A percentile compares a stretch with the other conserved stretches of the same genome.
Evolutionary conservation across 228 moss, liverwort and hornwort species (phyloP).

Genomic region (Sphagnum fallax): DNA sequence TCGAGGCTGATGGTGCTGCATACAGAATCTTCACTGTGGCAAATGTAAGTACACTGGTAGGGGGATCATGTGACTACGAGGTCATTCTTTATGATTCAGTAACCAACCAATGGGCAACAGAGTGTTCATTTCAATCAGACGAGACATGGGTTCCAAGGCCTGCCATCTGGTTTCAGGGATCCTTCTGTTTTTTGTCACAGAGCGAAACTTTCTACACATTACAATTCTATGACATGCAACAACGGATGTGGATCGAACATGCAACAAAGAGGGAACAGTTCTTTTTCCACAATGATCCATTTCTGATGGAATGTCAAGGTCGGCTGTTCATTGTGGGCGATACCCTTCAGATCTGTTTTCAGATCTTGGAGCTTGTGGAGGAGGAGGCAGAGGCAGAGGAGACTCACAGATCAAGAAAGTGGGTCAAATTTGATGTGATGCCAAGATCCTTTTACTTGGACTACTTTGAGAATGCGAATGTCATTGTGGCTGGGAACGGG

Average conservation of each 20-base stretch:
- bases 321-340: conserved; percentile 25
- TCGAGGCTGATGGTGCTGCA: neutral
- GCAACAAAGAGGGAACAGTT: conserved; percentile 6
- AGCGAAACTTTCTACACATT: conserved; percentile 21
- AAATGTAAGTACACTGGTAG: conserved; percentile 4
- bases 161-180: conserved; percentile 26
- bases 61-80: conserved; percentile 10
- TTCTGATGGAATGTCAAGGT: conserved; percentile 21
- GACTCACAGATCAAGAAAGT: neutral
- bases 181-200: conserved; percentile 28
- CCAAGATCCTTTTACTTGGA: neutral
- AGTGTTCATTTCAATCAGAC: conserved; percentile 17
- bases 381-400: conserved; percentile 9
- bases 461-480: conserved; percentile 15
- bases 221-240: conserved; percentile 16
- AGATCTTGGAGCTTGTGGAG: conserved; percentile 18
- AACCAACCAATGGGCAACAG: conserved; percentile 14
- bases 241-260: conserved; percentile 16
- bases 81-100: conserved; percentile 21
- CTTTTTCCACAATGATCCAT: conserved; percentile 18
- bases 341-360: conserved; percentile 7
- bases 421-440: conserved; percentile 19
- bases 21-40: conserved; percentile 28
- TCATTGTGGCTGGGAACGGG: conserved; percentile 25
- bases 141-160: neutral